Evolutionary conservation across 768 basidiomycete genomes (phyloP).

Genomic region (Lactifluus rugatus): DNA sequence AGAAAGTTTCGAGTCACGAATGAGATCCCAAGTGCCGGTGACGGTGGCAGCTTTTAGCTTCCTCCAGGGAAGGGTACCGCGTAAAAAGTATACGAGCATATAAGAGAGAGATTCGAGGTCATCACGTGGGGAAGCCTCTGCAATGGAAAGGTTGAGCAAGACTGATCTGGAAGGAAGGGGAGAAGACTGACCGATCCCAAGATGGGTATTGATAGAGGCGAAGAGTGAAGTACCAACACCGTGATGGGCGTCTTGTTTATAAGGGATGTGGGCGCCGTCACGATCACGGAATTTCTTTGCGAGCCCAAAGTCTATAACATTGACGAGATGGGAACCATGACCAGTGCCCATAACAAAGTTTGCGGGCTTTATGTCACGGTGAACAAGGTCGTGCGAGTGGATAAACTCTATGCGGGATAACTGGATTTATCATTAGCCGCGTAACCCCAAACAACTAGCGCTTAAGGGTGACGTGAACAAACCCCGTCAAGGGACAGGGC

Average conservation of each 20-base stretch:
- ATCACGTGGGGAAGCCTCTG: constrained; percentile 68
- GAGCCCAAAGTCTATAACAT: constrained; percentile 86
- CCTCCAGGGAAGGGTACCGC: constrained; percentile 71
- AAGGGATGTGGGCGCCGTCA: constrained; percentile 59
- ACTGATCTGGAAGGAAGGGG: not conserved
- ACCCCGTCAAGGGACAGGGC: not conserved
- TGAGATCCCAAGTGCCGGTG: constrained; percentile 65
- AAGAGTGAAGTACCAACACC: constrained; percentile 74
- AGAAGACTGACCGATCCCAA: constrained; percentile 52
- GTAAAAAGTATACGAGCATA: constrained; percentile 75
- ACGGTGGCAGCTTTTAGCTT: constrained; percentile 57
- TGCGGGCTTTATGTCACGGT: constrained; percentile 97
- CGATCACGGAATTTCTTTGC: constrained; percentile 70
- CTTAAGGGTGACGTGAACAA: not conserved
- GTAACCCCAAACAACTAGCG: not conserved
- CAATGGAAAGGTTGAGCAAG: constrained; percentile 5
- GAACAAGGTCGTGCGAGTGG: constrained; percentile 88
- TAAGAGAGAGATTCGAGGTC: constrained; percentile 75
- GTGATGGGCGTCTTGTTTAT: constrained; percentile 63
- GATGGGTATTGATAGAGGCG: constrained; percentile 64
- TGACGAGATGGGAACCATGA: constrained; percentile 62
- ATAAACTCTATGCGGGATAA: constrained; percentile 95
- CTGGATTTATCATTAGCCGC: constrained; percentile 32
- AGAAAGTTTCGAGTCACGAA: constrained; percentile 61
- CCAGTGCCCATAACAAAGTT: constrained; percentile 96